Evolutionary conservation across 495 filamentous ascomycete species (phyloP).

Genomic region (Arthonia radiata): DNA sequence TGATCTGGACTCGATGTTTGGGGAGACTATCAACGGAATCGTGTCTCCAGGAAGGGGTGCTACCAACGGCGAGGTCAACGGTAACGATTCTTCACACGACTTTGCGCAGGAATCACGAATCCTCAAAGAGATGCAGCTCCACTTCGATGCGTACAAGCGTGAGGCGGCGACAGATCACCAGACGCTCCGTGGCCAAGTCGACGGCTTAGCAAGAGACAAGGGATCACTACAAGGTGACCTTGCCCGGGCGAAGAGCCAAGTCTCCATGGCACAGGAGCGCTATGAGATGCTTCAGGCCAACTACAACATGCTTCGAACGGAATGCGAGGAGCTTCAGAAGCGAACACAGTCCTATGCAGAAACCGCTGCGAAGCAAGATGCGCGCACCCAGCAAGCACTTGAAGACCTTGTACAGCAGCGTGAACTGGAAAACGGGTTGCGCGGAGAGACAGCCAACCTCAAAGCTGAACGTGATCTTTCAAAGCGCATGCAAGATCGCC

Average conservation of each 20-base stretch:
- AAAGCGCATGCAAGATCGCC: slow-evolving; percentile 72
- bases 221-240: slow-evolving; percentile 55
- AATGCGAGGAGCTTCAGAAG: slow-evolving; percentile 67
- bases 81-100: too few species aligned
- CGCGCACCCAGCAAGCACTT: slow-evolving; percentile 68
- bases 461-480: slow-evolving; percentile 79
- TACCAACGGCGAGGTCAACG: too few species aligned
- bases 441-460: slow-evolving; percentile 72
- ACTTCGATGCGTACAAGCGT: slow-evolving; percentile 74
- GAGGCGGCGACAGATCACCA: slow-evolving; percentile 58
- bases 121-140: slow-evolving; percentile 61
- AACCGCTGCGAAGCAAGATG: slow-evolving; percentile 63
- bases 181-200: slow-evolving; percentile 63
- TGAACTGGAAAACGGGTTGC: slow-evolving; percentile 59
- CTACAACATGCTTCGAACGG: slow-evolving; percentile 51
- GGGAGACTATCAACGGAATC: slow-evolving; percentile 33
- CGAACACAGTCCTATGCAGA: slow-evolving; percentile 51
- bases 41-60: too few species aligned
- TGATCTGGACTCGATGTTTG: slow-evolving; percentile 39
- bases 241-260: slow-evolving; percentile 50
- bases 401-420: slow-evolving; percentile 81
- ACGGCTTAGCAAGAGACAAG: slow-evolving; percentile 60
- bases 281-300: slow-evolving; percentile 82
- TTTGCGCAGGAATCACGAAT: slow-evolving; percentile 37
- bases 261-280: slow-evolving; percentile 55